phyloP scores from a whole-genome alignment of 2,329 filamentous ascomycete species.

The Dactylonectria macrodidyma region DNA sequence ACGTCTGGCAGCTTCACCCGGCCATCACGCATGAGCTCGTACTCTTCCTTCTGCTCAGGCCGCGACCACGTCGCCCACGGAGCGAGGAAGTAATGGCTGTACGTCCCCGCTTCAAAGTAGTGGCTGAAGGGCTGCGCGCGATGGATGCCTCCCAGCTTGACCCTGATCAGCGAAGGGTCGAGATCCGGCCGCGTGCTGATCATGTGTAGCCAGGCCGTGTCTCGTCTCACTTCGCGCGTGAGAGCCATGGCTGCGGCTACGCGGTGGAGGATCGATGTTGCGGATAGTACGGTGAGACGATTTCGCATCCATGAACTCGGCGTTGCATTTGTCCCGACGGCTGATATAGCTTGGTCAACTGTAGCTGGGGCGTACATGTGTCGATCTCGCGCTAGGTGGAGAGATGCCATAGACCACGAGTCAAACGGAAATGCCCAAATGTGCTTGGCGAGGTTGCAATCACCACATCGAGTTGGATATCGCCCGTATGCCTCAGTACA shows the following conservation, averaged over 20 bases:
- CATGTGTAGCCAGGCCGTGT: slow-evolving; percentile 54
- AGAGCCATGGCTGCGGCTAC: slow-evolving; percentile 55
- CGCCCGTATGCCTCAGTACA: slow-evolving; percentile 60
- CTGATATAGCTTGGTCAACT: slow-evolving; percentile 32
- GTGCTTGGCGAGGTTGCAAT: slow-evolving; percentile 61
- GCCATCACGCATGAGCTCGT: slow-evolving; percentile 41
- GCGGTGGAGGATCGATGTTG: slow-evolving; percentile 49
- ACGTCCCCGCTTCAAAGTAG: slow-evolving; percentile 48
- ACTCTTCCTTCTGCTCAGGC: slow-evolving; percentile 36
- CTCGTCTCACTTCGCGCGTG: slow-evolving; percentile 44
- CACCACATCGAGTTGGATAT: slow-evolving; percentile 55
- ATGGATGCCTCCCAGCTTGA: slow-evolving; percentile 59
- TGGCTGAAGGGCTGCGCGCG: slow-evolving; percentile 60
- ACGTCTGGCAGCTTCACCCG: slow-evolving; percentile 34
- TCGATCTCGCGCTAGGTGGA: slow-evolving; percentile 54
- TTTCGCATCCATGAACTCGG: slow-evolving; percentile 54
- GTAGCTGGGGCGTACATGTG: slow-evolving; percentile 51
- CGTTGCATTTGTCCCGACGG: slow-evolving; percentile 31
- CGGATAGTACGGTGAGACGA: slow-evolving; percentile 53
- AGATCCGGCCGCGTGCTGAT: slow-evolving; percentile 15
- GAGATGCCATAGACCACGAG: slow-evolving; percentile 58
- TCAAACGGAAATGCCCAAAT: slow-evolving; percentile 62
- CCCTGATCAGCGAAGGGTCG: slow-evolving; percentile 46
- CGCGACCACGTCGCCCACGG: slow-evolving; percentile 26
- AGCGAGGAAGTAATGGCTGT: background rate